A percentile compares a stretch with the other conserved stretches of the same genome.
phyloP scores from a whole-genome alignment of 768 basidiomycete species.

The Termitomyces sp. region DNA sequence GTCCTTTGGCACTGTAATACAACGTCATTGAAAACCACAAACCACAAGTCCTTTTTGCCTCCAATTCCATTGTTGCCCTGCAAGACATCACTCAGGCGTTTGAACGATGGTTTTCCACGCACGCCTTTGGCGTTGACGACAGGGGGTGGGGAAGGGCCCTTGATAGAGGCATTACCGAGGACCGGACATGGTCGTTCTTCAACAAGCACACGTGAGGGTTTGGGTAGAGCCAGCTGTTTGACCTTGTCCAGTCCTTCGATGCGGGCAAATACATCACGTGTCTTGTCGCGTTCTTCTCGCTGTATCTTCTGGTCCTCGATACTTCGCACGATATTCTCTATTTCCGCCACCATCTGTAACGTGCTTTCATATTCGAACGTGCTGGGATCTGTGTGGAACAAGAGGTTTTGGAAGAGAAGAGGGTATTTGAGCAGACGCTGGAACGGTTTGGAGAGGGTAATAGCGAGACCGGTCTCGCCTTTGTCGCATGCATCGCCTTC shows the following conservation, averaged over 20 bases:
- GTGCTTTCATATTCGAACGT: constrained; percentile 98
- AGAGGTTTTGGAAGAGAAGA: constrained; percentile 92
- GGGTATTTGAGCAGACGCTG: constrained; percentile 96
- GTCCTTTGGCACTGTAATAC: constrained; percentile 86
- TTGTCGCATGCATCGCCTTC: constrained; percentile 79
- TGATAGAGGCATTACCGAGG: constrained; percentile 25
- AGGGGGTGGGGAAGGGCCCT: constrained; percentile 37
- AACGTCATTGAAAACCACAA: constrained; percentile 95
- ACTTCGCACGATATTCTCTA: constrained; percentile 91
- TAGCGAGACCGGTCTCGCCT: constrained; percentile 92
- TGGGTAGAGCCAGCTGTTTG: constrained; percentile 86
- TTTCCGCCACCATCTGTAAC: constrained; percentile 93
- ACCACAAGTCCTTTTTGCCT: constrained; percentile 86
- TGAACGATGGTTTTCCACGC: constrained; percentile 82
- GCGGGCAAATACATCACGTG: constrained; percentile 90
- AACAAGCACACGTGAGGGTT: constrained; percentile 81
- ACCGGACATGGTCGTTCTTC: constrained; percentile 59
- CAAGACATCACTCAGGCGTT: constrained; percentile 86
- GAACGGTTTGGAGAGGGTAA: constrained; percentile 95
- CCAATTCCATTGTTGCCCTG: constrained; percentile 45
- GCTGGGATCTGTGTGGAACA: constrained; percentile 95
- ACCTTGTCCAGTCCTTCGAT: constrained; percentile 96
- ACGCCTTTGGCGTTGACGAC: constrained; percentile 50
- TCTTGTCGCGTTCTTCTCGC: constrained; percentile 93
- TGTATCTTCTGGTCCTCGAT: constrained; percentile 99